Evolutionary conservation across 441 rosid genomes (phyloP).

Genomic region (Sinapis alba): DNA sequence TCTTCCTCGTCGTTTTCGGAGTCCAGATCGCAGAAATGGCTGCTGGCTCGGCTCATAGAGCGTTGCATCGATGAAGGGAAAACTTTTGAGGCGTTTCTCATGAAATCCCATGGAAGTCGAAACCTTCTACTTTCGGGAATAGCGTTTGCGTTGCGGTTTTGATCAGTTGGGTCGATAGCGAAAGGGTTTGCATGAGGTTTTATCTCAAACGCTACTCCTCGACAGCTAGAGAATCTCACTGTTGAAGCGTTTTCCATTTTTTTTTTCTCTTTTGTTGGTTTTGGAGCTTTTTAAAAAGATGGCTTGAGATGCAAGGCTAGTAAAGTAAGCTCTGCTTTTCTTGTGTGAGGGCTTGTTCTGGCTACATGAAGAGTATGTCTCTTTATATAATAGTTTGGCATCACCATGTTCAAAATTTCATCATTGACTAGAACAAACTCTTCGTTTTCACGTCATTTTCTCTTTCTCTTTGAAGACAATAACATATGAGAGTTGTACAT

Average conservation of each 20-base stretch:
- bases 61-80: slow-evolving; percentile 45
- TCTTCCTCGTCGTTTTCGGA: slow-evolving; percentile 32
- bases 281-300: neutral
- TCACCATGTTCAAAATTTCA: slow-evolving; percentile 1
- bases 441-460: slow-evolving; percentile 1
- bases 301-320: slow-evolving; percentile 15
- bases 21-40: slow-evolving; percentile 71
- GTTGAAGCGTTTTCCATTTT: slow-evolving; percentile 42
- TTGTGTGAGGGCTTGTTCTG: slow-evolving; percentile 9
- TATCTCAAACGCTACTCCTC: slow-evolving; percentile 67
- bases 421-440: neutral
- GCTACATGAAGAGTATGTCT: slow-evolving; percentile 11
- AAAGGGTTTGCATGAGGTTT: slow-evolving; percentile 57
- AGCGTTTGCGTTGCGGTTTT: slow-evolving; percentile 31
- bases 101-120: slow-evolving; percentile 42
- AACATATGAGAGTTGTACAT: neutral
- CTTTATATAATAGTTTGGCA: slow-evolving; percentile 18
- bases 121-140: slow-evolving; percentile 29
- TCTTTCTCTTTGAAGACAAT: neutral
- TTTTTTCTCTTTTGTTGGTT: neutral
- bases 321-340: neutral
- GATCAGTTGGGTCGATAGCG: slow-evolving; percentile 2
- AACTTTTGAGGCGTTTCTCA: slow-evolving; percentile 39
- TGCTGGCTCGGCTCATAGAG: slow-evolving; percentile 51
- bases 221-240: slow-evolving; percentile 61